Percentiles rank a stretch among this genome's conserved stretches.
These are phyloP conservation scores for Cyclotella distinguenda DNA, from an alignment of 108 stramenopile species.

Conservation along the genomic window DNA sequence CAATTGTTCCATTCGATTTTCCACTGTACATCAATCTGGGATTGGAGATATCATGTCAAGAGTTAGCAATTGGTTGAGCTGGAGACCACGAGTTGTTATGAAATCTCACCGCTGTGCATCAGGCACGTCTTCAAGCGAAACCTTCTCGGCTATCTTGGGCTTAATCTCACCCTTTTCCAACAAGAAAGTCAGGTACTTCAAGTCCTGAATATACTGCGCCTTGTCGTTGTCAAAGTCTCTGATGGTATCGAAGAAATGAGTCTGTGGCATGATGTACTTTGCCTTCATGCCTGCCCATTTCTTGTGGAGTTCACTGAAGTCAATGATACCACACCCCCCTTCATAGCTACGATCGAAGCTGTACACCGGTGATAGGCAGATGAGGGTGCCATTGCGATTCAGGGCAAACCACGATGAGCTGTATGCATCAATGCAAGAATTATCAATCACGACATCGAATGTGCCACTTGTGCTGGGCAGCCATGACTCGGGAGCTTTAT, in stretches of 20 bases:
- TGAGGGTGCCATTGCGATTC: constrained; percentile 45
- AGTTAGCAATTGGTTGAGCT: not conserved
- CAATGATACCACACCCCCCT: constrained; percentile 45
- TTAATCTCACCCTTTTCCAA: constrained; percentile 53
- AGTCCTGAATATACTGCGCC: constrained; percentile 45
- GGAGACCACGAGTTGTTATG: not conserved
- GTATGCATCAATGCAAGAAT: constrained; percentile 49
- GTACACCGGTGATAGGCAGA: constrained; percentile 42
- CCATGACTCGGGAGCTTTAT: constrained; percentile 52
- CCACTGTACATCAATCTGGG: constrained; percentile 43
- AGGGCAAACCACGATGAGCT: constrained; percentile 48
- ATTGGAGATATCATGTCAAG: not conserved
- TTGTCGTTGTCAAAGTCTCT: constrained; percentile 43
- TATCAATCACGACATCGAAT: constrained; percentile 72
- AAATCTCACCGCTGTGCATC: constrained; percentile 44
- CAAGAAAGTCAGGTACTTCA: constrained; percentile 57
- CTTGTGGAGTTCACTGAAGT: constrained; percentile 36
- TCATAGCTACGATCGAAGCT: constrained; percentile 20
- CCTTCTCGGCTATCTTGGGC: constrained; percentile 60
- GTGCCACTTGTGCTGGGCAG: constrained; percentile 43
- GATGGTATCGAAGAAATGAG: constrained; percentile 46
- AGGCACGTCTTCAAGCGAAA: constrained; percentile 57
- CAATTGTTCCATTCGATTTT: constrained; percentile 56
- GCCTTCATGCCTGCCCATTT: constrained; percentile 51
- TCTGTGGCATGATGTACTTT: constrained; percentile 53